phyloP scores from a whole-genome alignment of 345 rosid genomes.

The Syzygium aqueum region DNA sequence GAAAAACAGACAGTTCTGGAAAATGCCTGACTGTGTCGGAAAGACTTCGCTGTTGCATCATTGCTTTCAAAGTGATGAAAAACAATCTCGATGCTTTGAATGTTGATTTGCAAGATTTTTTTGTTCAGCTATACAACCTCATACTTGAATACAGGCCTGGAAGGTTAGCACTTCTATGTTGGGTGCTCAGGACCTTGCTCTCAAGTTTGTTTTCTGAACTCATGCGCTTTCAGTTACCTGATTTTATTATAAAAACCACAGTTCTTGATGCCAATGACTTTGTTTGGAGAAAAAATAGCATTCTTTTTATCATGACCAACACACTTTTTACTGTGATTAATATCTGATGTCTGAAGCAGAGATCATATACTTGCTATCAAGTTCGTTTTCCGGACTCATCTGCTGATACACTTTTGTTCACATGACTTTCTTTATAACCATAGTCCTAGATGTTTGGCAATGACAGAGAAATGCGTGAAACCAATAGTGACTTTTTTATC shows the following conservation, averaged over 20 bases:
- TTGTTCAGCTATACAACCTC: slow-evolving; percentile 83
- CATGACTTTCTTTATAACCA: background rate
- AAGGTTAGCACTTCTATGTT: slow-evolving; percentile 46
- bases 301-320: background rate
- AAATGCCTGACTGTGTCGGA: slow-evolving; percentile 56
- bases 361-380: slow-evolving; percentile 22
- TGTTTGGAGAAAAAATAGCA: background rate
- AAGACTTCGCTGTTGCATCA: slow-evolving; percentile 80
- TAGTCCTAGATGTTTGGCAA: background rate
- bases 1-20: slow-evolving; percentile 19
- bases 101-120: slow-evolving; percentile 90
- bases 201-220: background rate
- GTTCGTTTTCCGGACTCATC: background rate
- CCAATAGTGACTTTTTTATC: background rate
- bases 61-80: slow-evolving; percentile 94
- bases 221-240: background rate
- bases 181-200: background rate
- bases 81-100: slow-evolving; percentile 89
- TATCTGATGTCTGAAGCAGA: slow-evolving; percentile 25
- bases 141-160: slow-evolving; percentile 89
- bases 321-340: background rate
- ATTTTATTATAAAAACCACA: background rate
- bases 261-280: background rate
- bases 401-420: background rate
- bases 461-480: background rate